These are phyloP conservation scores for Trichoderma erinaceum DNA, from an alignment of 495 filamentous ascomycete species.

Conservation along the genomic window DNA sequence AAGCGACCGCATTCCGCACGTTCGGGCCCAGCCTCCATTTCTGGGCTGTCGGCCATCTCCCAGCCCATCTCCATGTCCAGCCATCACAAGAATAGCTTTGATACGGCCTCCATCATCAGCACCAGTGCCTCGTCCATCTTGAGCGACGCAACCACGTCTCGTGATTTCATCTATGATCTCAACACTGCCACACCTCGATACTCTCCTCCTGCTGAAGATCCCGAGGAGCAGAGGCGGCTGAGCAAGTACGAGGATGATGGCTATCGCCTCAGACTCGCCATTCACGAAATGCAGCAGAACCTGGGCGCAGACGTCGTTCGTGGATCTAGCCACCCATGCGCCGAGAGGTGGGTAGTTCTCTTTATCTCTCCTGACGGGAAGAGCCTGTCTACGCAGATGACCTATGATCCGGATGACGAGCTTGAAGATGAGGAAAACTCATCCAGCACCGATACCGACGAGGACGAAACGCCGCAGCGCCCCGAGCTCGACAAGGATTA, in stretches of 20 bases:
- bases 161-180: slow-evolving; percentile 56
- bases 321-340: slow-evolving; percentile 64
- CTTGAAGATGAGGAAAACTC: slow-evolving; percentile 58
- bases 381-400: slow-evolving; percentile 63
- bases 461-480: slow-evolving; percentile 57
- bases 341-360: slow-evolving; percentile 67
- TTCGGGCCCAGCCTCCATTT: slow-evolving; percentile 62
- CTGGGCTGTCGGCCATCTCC: slow-evolving; percentile 51
- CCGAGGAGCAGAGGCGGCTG: slow-evolving; percentile 28
- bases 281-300: slow-evolving; percentile 59
- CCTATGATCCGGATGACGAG: slow-evolving; percentile 61
- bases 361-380: slow-evolving; percentile 69
- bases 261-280: slow-evolving; percentile 48
- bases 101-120: slow-evolving; percentile 57
- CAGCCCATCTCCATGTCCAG: slow-evolving; percentile 41
- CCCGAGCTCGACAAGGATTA: slow-evolving; percentile 74
- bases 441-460: slow-evolving; percentile 57
- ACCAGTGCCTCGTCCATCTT: slow-evolving; percentile 61
- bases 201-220: slow-evolving; percentile 36
- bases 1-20: slow-evolving; percentile 49
- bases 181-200: slow-evolving; percentile 34
- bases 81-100: slow-evolving; percentile 39
- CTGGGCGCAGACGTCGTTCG: slow-evolving; percentile 54
- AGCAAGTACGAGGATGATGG: slow-evolving; percentile 51
- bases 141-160: slow-evolving; percentile 60